phyloP scores from a whole-genome alignment of 208 protist genomes.

The Porcisia hertigi region DNA sequence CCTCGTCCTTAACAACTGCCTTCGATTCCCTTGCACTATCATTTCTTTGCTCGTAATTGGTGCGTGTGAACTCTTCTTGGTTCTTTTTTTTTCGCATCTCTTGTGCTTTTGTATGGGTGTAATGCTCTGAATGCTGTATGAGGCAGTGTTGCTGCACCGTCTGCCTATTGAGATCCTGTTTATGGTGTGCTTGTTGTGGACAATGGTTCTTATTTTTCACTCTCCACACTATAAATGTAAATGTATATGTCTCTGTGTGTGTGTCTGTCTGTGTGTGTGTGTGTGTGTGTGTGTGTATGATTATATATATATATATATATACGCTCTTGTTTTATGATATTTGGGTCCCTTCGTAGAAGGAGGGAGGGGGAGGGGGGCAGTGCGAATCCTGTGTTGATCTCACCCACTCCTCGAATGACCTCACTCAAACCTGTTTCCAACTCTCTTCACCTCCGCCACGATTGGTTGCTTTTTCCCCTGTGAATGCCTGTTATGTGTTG shows the following conservation, averaged over 20 bases:
- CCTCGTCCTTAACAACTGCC: neutral
- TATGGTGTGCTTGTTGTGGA: neutral
- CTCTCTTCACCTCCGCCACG: too few species aligned
- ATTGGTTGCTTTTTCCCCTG: too few species aligned
- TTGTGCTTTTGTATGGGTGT: neutral
- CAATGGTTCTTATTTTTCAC: neutral
- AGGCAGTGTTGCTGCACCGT: too few species aligned
- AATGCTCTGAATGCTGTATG: neutral
- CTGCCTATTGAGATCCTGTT: neutral
- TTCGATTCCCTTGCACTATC: neutral
- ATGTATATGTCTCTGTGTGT: neutral
- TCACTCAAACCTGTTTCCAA: too few species aligned
- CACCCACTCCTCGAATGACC: too few species aligned
- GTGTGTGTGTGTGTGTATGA: neutral
- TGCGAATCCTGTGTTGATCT: too few species aligned
- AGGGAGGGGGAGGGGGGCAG: too few species aligned
- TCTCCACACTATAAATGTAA: neutral
- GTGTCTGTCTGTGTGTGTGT: too few species aligned
- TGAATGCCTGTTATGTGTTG: too few species aligned
- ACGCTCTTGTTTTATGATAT: neutral
- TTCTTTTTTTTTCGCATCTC: neutral
- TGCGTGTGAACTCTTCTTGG: neutral
- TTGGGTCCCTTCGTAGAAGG: too few species aligned
- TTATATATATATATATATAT: neutral
- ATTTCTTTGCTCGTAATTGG: neutral